phyloP scores from a whole-genome alignment of 1,284 basidiomycete species.

The Leccinum pseudoinsigne region DNA sequence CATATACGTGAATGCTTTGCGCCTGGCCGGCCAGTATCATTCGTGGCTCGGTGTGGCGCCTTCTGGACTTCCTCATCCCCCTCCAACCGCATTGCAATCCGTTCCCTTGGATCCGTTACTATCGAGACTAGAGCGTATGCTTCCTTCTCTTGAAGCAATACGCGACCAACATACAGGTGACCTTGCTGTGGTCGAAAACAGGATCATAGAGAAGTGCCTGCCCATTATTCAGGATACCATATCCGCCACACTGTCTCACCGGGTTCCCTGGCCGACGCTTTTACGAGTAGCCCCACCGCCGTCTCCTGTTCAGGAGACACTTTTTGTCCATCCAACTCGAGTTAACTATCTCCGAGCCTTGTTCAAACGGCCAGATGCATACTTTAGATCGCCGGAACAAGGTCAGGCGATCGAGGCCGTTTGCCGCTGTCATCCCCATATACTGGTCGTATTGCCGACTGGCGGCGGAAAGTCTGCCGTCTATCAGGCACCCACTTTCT shows the following conservation, averaged over 20 bases:
- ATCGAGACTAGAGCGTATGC: not conserved
- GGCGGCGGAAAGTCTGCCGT: slow-evolving; percentile 1
- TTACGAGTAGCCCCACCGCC: not conserved
- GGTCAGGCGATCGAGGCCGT: not conserved
- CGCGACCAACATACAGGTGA: not conserved
- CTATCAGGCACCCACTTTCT: slow-evolving; percentile 1
- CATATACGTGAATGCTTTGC: too few relatives aligned
- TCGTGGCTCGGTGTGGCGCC: too few relatives aligned
- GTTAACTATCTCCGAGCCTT: not conserved
- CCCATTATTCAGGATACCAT: not conserved
- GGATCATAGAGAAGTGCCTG: not conserved
- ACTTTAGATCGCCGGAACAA: not conserved
- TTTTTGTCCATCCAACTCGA: not conserved
- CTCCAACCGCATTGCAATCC: too few relatives aligned
- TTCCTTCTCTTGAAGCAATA: not conserved
- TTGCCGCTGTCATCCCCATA: not conserved
- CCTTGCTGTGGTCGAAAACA: not conserved
- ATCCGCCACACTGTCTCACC: not conserved
- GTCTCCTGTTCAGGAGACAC: not conserved
- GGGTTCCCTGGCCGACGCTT: not conserved
- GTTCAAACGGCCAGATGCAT: not conserved
- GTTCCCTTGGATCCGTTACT: too few relatives aligned
- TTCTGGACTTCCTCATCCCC: too few relatives aligned
- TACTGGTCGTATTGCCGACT: not conserved
- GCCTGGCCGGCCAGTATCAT: too few relatives aligned